Evolutionary conservation across 768 basidiomycete genomes (phyloP).

Genomic region (Pleurotus sapidus): DNA sequence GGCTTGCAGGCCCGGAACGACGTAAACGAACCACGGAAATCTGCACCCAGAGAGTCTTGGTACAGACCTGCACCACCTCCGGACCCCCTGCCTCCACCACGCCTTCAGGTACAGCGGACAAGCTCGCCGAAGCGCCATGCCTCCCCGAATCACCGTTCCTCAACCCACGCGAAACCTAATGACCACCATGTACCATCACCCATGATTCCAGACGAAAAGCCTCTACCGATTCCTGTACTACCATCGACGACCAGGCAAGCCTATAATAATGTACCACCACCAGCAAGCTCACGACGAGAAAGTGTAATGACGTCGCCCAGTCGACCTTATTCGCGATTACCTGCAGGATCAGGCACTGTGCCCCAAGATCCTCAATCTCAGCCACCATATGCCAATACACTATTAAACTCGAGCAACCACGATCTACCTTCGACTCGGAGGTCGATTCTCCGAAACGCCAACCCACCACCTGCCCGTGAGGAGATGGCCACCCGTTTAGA

Average conservation of each 20-base stretch:
- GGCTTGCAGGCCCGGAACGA: neutral
- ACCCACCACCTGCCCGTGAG: neutral
- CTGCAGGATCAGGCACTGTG: neutral
- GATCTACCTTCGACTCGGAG: conserved; percentile 1
- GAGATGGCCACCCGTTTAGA: neutral
- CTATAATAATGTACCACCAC: neutral
- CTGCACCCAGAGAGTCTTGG: neutral
- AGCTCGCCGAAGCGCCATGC: neutral
- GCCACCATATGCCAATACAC: neutral
- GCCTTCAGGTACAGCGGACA: neutral
- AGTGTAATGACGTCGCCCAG: neutral
- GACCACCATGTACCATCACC: neutral
- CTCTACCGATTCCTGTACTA: conserved; percentile 5
- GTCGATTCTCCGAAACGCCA: neutral
- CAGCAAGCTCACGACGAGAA: conserved; percentile 6
- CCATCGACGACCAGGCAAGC: conserved; percentile 4
- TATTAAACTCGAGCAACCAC: conserved; percentile 1
- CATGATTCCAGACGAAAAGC: conserved; percentile 1
- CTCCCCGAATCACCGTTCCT: neutral
- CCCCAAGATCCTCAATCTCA: conserved; percentile 1
- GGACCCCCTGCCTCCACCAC: neutral
- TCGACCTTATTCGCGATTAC: neutral
- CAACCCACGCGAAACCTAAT: neutral
- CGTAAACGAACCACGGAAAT: conserved; percentile 1
- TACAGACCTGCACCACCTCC: conserved; percentile 2